A percentile compares a stretch with the other conserved stretches of the same genome.
These are phyloP conservation scores for Oryza punctata DNA, from an alignment of 176 grass and related monocot species.

Conservation along the genomic window DNA sequence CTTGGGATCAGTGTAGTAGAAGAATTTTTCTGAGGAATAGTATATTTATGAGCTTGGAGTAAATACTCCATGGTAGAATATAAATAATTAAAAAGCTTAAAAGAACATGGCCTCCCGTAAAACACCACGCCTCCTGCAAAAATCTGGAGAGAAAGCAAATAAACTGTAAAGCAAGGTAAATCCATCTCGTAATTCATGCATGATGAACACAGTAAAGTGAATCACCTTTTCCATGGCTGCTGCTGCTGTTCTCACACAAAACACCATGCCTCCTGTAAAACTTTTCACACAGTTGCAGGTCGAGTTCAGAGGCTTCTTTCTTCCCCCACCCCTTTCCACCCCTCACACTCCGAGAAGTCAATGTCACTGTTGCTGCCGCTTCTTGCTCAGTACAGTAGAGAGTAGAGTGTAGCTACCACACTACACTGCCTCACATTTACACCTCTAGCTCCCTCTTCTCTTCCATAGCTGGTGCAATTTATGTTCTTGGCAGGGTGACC, in stretches of 20 bases:
- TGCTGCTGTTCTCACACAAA: background rate
- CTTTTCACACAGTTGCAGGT: slow-evolving; percentile 39
- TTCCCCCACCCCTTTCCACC: background rate
- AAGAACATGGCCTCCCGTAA: too few relatives aligned
- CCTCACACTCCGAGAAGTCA: slow-evolving; percentile 25
- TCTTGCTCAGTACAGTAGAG: background rate
- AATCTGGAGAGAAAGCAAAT: too few relatives aligned
- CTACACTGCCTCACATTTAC: slow-evolving; percentile 20
- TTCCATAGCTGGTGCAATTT: background rate
- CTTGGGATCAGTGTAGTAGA: too few relatives aligned
- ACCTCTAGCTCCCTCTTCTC: slow-evolving; percentile 12
- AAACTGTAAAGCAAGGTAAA: background rate
- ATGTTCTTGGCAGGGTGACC: background rate
- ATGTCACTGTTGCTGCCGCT: slow-evolving; percentile 38
- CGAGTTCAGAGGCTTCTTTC: slow-evolving; percentile 4
- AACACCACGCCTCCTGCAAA: too few relatives aligned
- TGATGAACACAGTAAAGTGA: slow-evolving; percentile 41
- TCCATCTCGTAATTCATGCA: slow-evolving; percentile 16
- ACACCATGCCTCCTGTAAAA: slow-evolving; percentile 8
- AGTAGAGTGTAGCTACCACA: background rate
- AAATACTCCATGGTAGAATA: too few relatives aligned
- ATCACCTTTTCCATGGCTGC: slow-evolving; percentile 28
- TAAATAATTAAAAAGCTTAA: too few relatives aligned
- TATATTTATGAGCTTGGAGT: too few relatives aligned
- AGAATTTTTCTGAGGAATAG: too few relatives aligned